phyloP scores from a whole-genome alignment of 331 rosid species.

The Quercus tomentella region DNA sequence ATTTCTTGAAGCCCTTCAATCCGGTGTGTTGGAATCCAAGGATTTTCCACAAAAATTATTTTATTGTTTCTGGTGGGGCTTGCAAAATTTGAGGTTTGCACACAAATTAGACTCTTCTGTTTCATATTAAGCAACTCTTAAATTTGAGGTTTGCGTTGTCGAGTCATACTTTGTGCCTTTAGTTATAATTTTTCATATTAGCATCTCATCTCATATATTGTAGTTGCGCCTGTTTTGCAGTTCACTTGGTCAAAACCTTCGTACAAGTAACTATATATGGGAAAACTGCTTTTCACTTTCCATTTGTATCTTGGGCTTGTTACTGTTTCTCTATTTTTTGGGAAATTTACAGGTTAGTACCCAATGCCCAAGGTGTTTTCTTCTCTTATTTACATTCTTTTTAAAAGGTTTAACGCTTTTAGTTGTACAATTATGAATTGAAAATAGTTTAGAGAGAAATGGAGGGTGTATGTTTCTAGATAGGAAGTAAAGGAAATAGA shows the following conservation, averaged over 20 bases:
- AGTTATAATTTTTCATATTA: too few relatives aligned
- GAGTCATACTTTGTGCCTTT: too few relatives aligned
- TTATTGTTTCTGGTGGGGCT: slow-evolving; percentile 97
- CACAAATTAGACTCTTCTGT: too few relatives aligned
- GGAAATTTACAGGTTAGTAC: slow-evolving; percentile 38
- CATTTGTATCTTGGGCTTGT: slow-evolving; percentile 17
- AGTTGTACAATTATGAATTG: not conserved
- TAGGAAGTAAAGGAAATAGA: too few relatives aligned
- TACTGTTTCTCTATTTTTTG: slow-evolving; percentile 22
- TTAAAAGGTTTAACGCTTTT: not conserved
- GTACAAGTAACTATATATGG: slow-evolving; percentile 11
- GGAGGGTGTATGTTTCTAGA: too few relatives aligned
- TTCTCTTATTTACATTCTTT: not conserved
- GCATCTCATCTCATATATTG: too few relatives aligned
- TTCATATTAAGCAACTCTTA: not conserved
- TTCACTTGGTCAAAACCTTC: slow-evolving; percentile 39
- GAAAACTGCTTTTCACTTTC: slow-evolving; percentile 25
- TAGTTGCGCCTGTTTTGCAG: slow-evolving; percentile 14
- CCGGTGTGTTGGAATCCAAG: slow-evolving; percentile 67
- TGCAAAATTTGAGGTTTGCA: slow-evolving; percentile 65
- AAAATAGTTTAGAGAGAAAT: too few relatives aligned
- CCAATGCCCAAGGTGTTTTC: fast-evolving
- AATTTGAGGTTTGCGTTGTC: not conserved
- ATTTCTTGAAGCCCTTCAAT: slow-evolving; percentile 82
- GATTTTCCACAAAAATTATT: slow-evolving; percentile 77